phyloP scores from a whole-genome alignment of 1,139 yeast genomes.

The Kurtzmaniella natalensis region DNA sequence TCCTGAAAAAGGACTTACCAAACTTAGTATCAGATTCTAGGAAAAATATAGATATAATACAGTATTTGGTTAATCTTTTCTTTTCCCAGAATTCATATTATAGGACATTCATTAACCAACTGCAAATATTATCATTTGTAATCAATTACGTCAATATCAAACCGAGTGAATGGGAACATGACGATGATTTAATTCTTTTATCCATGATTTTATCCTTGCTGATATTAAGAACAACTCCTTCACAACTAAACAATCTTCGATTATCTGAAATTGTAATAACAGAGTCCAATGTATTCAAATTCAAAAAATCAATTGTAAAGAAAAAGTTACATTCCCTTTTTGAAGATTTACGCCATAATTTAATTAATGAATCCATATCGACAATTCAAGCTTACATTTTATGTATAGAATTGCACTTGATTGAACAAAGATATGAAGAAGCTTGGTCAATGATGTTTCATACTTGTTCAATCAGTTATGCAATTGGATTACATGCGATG shows the following conservation, averaged over 20 bases:
- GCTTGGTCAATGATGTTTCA: constrained; percentile 47
- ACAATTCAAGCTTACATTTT: constrained; percentile 47
- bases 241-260: constrained; percentile 25
- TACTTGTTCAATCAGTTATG: constrained; percentile 46
- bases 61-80: constrained; percentile 27
- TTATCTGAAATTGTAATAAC: constrained; percentile 15
- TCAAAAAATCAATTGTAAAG: constrained; percentile 27
- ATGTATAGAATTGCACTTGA: constrained; percentile 48
- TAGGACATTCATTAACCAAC: constrained; percentile 27
- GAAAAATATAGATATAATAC: constrained; percentile 22
- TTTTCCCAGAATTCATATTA: constrained; percentile 29
- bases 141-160: constrained; percentile 23
- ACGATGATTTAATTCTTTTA: constrained; percentile 45
- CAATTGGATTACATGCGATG: constrained; percentile 50
- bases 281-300: constrained; percentile 10
- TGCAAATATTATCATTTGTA: constrained; percentile 25
- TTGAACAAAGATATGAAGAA: constrained; percentile 47
- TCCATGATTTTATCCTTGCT: constrained; percentile 41
- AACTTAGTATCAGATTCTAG: constrained; percentile 18
- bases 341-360: constrained; percentile 41
- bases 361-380: constrained; percentile 42
- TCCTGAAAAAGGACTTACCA: constrained; percentile 26
- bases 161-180: constrained; percentile 44
- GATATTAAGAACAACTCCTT: constrained; percentile 36
- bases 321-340: constrained; percentile 27